Conservation (phyloP, 805 yeast genomes). For the Metschnikowia koreensis region DNA sequence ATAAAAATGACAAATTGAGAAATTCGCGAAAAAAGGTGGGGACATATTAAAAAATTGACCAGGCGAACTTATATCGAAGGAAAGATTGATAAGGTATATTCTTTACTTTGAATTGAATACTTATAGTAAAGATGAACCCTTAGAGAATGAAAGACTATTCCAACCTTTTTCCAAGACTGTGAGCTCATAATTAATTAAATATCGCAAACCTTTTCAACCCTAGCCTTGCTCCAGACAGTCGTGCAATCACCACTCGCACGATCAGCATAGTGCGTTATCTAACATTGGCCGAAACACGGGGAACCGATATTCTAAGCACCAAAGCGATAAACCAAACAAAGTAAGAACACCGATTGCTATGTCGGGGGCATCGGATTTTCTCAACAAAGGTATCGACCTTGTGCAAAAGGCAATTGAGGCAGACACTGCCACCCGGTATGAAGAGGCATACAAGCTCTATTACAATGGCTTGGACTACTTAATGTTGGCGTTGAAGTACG, state of each 20-base stretch:
- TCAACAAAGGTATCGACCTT: constrained; percentile 90
- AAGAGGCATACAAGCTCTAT: constrained; percentile 90
- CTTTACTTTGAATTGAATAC: too few species aligned
- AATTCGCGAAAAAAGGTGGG: neutral
- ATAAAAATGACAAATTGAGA: neutral
- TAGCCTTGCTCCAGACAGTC: neutral
- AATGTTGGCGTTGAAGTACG: constrained; percentile 91
- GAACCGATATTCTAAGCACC: neutral
- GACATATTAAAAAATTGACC: neutral
- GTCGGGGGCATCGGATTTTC: constrained; percentile 58
- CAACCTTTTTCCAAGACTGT: too few species aligned
- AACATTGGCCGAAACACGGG: neutral
- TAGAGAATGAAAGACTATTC: too few species aligned
- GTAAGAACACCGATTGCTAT: constrained; percentile 8
- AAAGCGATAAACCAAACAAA: neutral
- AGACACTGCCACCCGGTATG: constrained; percentile 84
- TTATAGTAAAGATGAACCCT: too few species aligned
- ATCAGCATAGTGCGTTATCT: constrained; percentile 1
- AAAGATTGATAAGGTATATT: too few species aligned
- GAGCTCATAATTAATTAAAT: too few species aligned
- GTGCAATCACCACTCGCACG: neutral
- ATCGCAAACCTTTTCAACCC: too few species aligned
- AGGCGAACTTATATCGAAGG: too few species aligned
- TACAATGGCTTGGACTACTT: constrained; percentile 91
- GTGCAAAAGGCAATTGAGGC: constrained; percentile 95